phyloP scores from a whole-genome alignment of 805 yeast genomes.

The Debaryomyces hansenii region DNA sequence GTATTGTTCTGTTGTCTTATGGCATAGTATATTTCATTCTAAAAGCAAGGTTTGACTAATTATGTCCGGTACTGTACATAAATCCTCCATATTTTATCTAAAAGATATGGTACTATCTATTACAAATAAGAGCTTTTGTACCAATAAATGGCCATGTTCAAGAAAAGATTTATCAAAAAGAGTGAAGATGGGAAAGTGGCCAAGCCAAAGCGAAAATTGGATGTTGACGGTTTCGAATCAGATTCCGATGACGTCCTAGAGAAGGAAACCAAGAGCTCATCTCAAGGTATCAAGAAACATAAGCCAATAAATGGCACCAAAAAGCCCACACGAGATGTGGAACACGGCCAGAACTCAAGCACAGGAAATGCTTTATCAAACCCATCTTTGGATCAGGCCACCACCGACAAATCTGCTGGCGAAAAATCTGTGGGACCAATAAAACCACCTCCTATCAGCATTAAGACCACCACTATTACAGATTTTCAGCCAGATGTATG shows the following conservation, averaged over 20 bases:
- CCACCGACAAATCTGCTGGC: neutral
- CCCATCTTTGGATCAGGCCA: constrained; percentile 1
- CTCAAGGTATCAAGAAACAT: constrained; percentile 7
- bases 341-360: neutral
- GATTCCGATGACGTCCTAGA: neutral
- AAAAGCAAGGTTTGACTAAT: no score
- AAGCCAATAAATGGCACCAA: neutral
- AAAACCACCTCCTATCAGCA: constrained; percentile 35
- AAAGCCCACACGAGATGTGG: neutral
- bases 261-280: neutral
- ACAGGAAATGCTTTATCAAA: neutral
- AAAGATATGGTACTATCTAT: neutral
- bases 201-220: constrained; percentile 2
- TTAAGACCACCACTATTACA: constrained; percentile 65
- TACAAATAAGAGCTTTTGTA: neutral
- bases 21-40: no score
- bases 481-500: constrained; percentile 95
- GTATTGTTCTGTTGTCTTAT: no score
- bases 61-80: constrained; percentile 1
- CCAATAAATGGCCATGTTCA: constrained; percentile 17
- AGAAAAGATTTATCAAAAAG: constrained; percentile 21
- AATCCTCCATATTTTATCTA: neutral
- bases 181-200: neutral
- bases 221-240: constrained; percentile 3
- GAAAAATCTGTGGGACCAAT: constrained; percentile 9